phyloP scores from a whole-genome alignment of 345 rosid genomes.

The Murraya koenigii region DNA sequence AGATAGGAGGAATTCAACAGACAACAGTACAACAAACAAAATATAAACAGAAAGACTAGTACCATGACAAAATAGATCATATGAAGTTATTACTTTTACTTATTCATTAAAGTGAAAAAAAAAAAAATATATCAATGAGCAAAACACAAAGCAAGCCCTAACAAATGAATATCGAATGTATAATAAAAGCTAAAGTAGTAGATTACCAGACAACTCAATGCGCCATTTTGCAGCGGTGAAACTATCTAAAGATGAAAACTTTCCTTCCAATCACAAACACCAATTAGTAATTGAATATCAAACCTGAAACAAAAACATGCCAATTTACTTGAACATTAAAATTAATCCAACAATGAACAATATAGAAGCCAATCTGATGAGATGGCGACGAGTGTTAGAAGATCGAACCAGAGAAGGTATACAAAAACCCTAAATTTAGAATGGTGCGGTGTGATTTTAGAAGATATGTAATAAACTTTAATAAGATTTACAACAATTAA shows the following conservation, averaged over 20 bases:
- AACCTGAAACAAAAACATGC: conserved; percentile 13
- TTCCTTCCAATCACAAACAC: background rate
- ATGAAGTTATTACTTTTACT: background rate
- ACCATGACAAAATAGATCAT: background rate
- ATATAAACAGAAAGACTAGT: background rate
- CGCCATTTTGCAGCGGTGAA: background rate
- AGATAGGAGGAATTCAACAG: background rate
- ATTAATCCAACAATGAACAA: background rate
- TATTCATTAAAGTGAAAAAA: background rate
- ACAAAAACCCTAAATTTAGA: conserved; percentile 29
- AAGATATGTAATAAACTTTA: background rate
- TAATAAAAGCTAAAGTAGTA: background rate
- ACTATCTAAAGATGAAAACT: background rate
- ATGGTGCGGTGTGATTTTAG: background rate
- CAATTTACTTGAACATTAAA: background rate
- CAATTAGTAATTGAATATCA: conserved; percentile 14
- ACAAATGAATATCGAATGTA: background rate
- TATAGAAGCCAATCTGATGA: background rate
- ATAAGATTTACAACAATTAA: conserved; percentile 18
- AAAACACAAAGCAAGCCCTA: conserved; percentile 1
- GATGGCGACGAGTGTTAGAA: conserved; percentile 1
- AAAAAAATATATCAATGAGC: background rate
- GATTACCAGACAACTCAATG: conserved; percentile 19
- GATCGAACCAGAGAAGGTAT: conserved; percentile 29
- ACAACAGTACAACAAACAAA: background rate